Conservation (phyloP, 176 grass and related monocot genomes). For the Zoysia japonica region DNA sequence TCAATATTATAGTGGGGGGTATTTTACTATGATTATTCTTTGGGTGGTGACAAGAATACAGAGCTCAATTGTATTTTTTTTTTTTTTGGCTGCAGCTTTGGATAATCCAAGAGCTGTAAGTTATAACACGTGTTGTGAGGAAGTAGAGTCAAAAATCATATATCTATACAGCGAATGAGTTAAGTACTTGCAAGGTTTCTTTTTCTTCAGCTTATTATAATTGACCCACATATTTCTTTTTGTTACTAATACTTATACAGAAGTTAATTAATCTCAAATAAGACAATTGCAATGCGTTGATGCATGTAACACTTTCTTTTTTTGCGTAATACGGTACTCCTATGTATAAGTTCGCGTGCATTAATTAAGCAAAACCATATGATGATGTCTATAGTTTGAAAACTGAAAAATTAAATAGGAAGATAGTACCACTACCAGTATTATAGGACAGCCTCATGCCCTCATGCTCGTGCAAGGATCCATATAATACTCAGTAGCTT, state of each 20-base stretch:
- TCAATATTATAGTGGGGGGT: background rate
- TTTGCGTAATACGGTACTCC: background rate
- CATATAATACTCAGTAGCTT: background rate
- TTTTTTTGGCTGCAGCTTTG: background rate
- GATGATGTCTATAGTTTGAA: background rate
- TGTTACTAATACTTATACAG: too few species aligned
- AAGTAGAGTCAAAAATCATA: background rate
- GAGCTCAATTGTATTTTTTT: background rate
- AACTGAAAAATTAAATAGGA: background rate
- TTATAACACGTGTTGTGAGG: constrained; percentile 10
- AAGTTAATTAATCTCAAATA: too few species aligned
- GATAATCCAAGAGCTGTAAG: background rate
- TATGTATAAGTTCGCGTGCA: background rate
- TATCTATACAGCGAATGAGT: background rate
- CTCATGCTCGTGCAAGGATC: constrained; percentile 4
- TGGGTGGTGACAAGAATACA: background rate
- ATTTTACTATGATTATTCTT: background rate
- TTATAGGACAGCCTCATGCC: background rate
- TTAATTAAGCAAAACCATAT: background rate
- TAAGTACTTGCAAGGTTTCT: constrained; percentile 2
- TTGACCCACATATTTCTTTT: too few species aligned
- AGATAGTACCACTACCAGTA: background rate
- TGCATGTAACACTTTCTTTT: background rate
- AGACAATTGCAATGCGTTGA: too few species aligned
- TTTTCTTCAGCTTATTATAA: too few species aligned